Base-by-base conservation (phyloP, 352 stramenopile species). In the Phytophthora aleatoria region DNA sequence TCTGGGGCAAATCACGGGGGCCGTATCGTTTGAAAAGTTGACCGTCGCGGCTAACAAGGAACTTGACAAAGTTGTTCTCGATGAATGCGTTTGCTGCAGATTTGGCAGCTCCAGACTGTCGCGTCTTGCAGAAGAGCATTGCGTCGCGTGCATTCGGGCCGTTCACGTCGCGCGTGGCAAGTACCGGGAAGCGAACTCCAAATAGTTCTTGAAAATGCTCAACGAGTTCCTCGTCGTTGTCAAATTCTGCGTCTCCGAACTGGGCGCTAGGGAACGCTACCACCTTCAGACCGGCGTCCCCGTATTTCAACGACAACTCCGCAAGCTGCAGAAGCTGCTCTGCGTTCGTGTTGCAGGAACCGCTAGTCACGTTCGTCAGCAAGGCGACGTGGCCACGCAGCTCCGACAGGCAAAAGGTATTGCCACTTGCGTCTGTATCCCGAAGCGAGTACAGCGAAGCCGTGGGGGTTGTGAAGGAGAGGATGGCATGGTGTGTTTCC, bases 61-160 rank as follows among this genome's bases (percentile, higher is more conserved):
- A 98, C 67, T 95, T 97, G 36, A 85, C 87, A 59, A 92, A 97
- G 64, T 97, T 92, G 85, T 91, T 96, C 60, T 91, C 81, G 56
- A 97, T 89, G 64, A 89, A 92, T 3, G 76, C 81, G 24, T 76
- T 71, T 5, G 60, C 60, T 43, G 60, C 59, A 13, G 64, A 67
- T 39, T 47, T 53, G 0, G 67, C 66, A 63, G 85, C 62, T 1
- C 71, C 73, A 2, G 81, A 74, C 11, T 91, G 63, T 43, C 79
- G 79, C 31, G 80, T 62, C 59, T 97, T 97, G 52, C 97, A 79
- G 58, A 89, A 97, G 11, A 78, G 61, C 55, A 93, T 94, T 7
- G 93, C 77, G 24, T 91, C 80, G 1, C 87, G 76, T 36, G 86
- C 79, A 33, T 92, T 65, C 7, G 74, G 76, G n/a, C 92, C 90